Evolutionary conservation across 768 basidiomycete species (phyloP), one percentile per base, ranked within the genome.

Genomic region (Macrocybe gigantea): DNA sequence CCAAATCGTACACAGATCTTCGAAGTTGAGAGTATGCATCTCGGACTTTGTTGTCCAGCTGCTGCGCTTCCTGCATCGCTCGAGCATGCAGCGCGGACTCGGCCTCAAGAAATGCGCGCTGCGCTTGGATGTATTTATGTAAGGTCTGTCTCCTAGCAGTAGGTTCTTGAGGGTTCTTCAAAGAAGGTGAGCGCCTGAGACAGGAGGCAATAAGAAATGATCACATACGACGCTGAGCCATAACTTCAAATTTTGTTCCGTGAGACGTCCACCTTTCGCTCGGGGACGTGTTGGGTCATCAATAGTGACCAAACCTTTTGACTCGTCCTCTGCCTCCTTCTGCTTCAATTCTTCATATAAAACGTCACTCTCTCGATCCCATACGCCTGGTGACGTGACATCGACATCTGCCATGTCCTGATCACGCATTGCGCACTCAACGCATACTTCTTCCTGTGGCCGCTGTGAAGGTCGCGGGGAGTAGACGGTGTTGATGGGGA

Each of bases 381-480:
- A 99, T 6, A 88, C 78, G 1, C 93, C 91, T 7, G 84, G 81
- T 30, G 83, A 80, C 3, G 83, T 78, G 14, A 96, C 96, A 63
- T 89, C 79, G 22, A 99, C 92, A 63, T 96, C 94, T 7, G 85
- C 91, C 88, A 99, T 92, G 62, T 99, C 96, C 60, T 95, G 82
- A 65, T 99, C 96, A 32, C 96, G 84, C 94, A 98, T 98, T 49
- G 96, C 87, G 61, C 96, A 99, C 65, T 98, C 96, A 33, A 96
- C 74, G 57, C 95, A 99, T 31, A 97, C 70, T 63, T 98, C 95
- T 56, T 89, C 87, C 53, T 78, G 82, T 7, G 67, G 73, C 22
- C 22, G 22, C 22, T 22, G 77, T 10, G 71, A 79, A 15, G 73
- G 78, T 32, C 65, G 64, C 51, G 82, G 78, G 0, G 78, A 74